Evolutionary conservation across 225 moss, liverwort and hornwort genomes (phyloP).

Genomic region (Pseudoscleropodium purum): DNA sequence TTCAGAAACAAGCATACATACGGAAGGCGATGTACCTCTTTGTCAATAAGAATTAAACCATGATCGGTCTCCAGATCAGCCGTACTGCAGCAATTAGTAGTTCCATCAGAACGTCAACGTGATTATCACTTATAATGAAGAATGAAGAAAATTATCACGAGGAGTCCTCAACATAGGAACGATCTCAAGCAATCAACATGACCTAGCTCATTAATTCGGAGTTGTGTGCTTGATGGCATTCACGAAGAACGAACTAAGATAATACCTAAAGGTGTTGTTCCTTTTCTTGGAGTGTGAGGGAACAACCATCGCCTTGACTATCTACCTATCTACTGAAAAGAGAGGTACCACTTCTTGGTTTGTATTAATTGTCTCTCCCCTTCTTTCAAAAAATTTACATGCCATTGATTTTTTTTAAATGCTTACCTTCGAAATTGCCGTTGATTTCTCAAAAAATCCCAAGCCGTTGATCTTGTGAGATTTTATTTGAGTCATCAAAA

Average conservation of each 20-base stretch:
- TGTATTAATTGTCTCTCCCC: no score
- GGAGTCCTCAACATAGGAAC: background rate
- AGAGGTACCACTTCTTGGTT: slow-evolving; percentile 52
- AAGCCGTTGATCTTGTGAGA: no score
- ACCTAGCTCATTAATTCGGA: background rate
- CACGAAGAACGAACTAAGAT: background rate
- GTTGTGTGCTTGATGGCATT: background rate
- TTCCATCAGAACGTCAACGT: background rate
- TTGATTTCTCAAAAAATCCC: no score
- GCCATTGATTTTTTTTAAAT: no score
- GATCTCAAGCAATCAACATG: background rate
- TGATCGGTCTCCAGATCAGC: slow-evolving; percentile 55
- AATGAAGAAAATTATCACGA: background rate
- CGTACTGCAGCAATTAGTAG: slow-evolving; percentile 48
- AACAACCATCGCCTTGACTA: slow-evolving; percentile 66
- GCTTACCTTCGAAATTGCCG: no score
- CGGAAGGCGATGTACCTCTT: slow-evolving; percentile 21
- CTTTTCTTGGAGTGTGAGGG: slow-evolving; percentile 26
- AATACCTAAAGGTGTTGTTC: slow-evolving; percentile 71
- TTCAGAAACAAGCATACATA: background rate
- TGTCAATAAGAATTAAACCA: slow-evolving; percentile 71
- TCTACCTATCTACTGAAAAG: no score
- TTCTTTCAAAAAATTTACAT: no score
- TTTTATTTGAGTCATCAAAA: no score
- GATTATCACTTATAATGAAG: background rate